Evolutionary conservation across 208 protist genomes (phyloP).

Genomic region (Endotrypanum monterogeii): DNA sequence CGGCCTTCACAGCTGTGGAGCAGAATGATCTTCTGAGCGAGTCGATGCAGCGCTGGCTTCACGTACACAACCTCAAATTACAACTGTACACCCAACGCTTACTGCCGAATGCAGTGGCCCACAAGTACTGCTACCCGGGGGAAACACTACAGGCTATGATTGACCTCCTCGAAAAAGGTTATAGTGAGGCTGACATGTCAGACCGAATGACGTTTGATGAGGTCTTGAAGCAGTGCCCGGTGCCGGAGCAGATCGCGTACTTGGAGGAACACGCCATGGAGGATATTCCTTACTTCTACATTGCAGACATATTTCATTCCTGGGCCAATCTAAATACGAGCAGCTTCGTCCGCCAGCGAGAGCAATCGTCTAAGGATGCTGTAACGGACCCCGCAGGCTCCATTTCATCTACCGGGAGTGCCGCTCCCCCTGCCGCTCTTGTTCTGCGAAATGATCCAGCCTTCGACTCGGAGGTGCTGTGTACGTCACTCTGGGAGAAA

Average conservation of each 20-base stretch:
- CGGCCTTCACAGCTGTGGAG: constrained; percentile 45
- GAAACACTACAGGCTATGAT: constrained; percentile 56
- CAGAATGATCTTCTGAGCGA: constrained; percentile 45
- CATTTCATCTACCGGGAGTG: background rate
- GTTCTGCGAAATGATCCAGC: constrained; percentile 30
- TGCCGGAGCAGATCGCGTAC: constrained; percentile 76
- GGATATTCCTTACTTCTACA: constrained; percentile 92
- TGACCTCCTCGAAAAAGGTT: constrained; percentile 45
- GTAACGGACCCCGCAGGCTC: background rate
- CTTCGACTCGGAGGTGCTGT: constrained; percentile 68
- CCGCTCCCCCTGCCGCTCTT: background rate
- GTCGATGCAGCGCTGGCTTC: constrained; percentile 41
- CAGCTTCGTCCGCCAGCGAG: constrained; percentile 29
- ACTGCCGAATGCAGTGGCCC: constrained; percentile 46
- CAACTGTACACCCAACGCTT: constrained; percentile 55
- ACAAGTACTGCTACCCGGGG: constrained; percentile 63
- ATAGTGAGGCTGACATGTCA: constrained; percentile 30
- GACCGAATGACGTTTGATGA: constrained; percentile 80
- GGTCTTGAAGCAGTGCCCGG: constrained; percentile 67
- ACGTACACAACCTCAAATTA: constrained; percentile 61
- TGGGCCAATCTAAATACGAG: constrained; percentile 67
- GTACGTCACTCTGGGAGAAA: constrained; percentile 65
- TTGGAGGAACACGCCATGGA: constrained; percentile 82
- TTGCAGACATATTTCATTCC: constrained; percentile 82
- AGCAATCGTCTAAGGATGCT: background rate